phyloP scores from a whole-genome alignment of 139 green algal genomes.

The Chlorella sp. region DNA sequence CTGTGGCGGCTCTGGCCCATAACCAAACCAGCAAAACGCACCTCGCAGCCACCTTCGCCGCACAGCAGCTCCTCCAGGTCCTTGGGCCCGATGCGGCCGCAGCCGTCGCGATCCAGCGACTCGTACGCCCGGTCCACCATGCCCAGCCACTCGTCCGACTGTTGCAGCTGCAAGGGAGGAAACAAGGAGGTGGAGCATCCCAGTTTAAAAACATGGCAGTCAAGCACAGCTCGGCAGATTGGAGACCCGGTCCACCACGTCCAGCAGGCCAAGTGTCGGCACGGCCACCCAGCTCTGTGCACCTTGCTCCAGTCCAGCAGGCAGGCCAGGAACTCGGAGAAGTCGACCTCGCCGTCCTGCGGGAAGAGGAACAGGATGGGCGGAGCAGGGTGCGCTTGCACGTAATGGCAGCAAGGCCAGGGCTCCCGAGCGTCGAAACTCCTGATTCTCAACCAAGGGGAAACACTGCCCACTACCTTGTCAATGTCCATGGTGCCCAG shows the following conservation, averaged over 20 bases:
- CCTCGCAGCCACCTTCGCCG: slow-evolving; percentile 30
- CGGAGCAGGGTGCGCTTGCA: too few species aligned
- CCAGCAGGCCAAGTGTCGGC: too few species aligned
- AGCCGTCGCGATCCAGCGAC: slow-evolving; percentile 56
- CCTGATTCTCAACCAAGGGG: not conserved
- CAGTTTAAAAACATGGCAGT: not conserved
- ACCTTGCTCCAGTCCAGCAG: slow-evolving; percentile 75
- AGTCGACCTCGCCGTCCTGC: slow-evolving; percentile 40
- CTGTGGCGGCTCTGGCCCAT: too few species aligned
- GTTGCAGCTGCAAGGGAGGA: not conserved
- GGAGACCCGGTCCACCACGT: not conserved
- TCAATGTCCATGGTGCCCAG: too few species aligned
- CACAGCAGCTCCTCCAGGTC: slow-evolving; percentile 59
- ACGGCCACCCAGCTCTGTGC: too few species aligned
- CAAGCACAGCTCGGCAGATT: not conserved
- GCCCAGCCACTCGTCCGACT: slow-evolving; percentile 37
- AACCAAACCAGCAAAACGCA: not conserved
- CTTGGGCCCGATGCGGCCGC: slow-evolving; percentile 46
- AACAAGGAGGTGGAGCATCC: not conserved
- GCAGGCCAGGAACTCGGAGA: slow-evolving; percentile 66
- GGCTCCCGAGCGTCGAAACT: too few species aligned
- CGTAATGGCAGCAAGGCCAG: too few species aligned
- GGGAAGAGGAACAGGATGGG: not conserved
- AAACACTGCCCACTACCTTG: not conserved
- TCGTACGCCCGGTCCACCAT: slow-evolving; percentile 57